Conservation (phyloP, 2,329 filamentous ascomycete species). For the Monosporascus ibericus region DNA sequence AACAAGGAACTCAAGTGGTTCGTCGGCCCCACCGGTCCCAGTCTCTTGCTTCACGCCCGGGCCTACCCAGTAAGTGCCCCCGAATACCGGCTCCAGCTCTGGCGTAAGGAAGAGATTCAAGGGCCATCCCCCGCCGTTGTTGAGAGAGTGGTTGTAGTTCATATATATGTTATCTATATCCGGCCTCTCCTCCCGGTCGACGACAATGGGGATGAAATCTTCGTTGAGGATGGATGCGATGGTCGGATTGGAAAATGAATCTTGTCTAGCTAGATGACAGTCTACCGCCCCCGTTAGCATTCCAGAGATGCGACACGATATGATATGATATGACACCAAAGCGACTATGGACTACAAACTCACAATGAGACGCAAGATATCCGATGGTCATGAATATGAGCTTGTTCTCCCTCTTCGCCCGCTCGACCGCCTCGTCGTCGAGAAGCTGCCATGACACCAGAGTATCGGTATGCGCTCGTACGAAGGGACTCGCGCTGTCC, state of each 20-base stretch:
- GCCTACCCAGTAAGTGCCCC: constrained; percentile 92
- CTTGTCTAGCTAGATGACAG: constrained; percentile 86
- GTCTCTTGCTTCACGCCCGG: constrained; percentile 53
- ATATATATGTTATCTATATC: constrained; percentile 96
- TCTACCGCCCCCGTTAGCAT: constrained; percentile 36
- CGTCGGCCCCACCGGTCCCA: constrained; percentile 41
- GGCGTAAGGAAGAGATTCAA: constrained; percentile 95
- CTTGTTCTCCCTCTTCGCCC: constrained; percentile 77
- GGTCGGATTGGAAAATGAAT: constrained; percentile 80
- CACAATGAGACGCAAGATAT: constrained; percentile 93
- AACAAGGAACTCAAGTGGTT: constrained; percentile 72
- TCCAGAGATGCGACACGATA: neutral
- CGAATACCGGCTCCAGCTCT: constrained; percentile 87
- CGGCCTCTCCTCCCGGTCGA: constrained; percentile 89
- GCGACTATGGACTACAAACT: constrained; percentile 25
- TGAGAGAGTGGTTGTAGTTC: constrained; percentile 95
- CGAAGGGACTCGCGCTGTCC: constrained; percentile 45
- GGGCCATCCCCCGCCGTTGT: constrained; percentile 86
- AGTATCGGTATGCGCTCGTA: constrained; percentile 71
- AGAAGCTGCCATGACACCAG: constrained; percentile 90
- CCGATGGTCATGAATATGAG: constrained; percentile 92
- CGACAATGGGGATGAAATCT: constrained; percentile 82
- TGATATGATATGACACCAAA: neutral
- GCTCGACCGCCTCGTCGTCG: constrained; percentile 66
- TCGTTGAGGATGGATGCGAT: constrained; percentile 79